Evolutionary conservation across 169 alveolate species (phyloP), one percentile per base, ranked within the genome.

Genomic region (Eimeria acervulina): DNA sequence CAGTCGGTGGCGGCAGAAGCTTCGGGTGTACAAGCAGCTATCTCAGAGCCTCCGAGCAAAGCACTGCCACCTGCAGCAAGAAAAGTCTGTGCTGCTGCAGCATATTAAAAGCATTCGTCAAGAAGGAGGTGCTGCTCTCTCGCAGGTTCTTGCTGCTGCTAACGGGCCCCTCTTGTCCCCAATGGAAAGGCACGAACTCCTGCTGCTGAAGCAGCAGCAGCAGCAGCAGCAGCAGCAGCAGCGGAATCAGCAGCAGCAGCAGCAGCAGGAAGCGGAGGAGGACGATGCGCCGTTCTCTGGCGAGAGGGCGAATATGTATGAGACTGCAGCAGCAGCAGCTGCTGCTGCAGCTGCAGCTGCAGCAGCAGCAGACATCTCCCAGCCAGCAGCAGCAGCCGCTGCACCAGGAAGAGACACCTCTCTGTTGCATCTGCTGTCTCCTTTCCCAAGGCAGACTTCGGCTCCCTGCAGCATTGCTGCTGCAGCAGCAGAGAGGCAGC

Each of bases 11-110:
- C 38, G 44, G 44, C 3, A 7, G 84, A 72, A 72, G 44, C n/a
- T 33, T 72, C 84, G 44, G 84, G 44, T 26, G 84, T 72, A 72
- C 42, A 72, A 17, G 44, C 84, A 33, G 51, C 84, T 72, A 40
- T 7, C n/a, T 38, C 84, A 7, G 19, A 33, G 7, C 84, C n/a
- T 72, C 6, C 42, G 28, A 5, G 15, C 44, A 33, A 72, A 72
- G 44, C n/a, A 21, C 44, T 7, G 5, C 44, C 84, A 72, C 19
- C 84, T 72, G 84, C 84, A 72, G 51, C 84, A 72, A 17, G 84
- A 72, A 17, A n/a, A 38, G 6, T 4, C n/a, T n/a, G 44, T 38
- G 38, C 44, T 72, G 44, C 38, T 72, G 51, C 51, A 15, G 47
- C 84, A 72, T n/a, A n/a, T 72, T 4, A n/a, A 72, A 38, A 38